Evolutionary conservation across 2,329 filamentous ascomycete genomes (phyloP).

Genomic region (Fusarium zealandicum): DNA sequence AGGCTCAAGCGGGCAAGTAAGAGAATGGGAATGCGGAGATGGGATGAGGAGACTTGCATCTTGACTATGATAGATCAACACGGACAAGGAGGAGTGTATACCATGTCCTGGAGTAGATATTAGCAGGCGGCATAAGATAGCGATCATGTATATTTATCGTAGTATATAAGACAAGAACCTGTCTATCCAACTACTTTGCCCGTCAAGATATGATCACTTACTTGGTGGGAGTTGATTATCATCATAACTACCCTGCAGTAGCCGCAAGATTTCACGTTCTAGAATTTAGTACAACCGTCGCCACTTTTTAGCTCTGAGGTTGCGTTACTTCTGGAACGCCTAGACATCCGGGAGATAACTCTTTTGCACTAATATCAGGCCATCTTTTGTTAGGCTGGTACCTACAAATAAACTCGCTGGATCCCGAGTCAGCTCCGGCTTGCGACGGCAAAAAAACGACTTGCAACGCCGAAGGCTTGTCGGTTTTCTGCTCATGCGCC

Average conservation of each 20-base stretch:
- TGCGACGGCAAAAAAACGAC: slow-evolving; percentile 39
- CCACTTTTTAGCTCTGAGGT: slow-evolving; percentile 27
- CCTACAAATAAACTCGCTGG: not conserved
- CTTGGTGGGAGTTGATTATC: not conserved
- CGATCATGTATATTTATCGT: slow-evolving; percentile 14
- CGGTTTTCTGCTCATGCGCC: not conserved
- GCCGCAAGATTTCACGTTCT: slow-evolving; percentile 2
- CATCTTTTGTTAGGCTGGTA: slow-evolving; percentile 24
- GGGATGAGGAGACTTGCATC: slow-evolving; percentile 1
- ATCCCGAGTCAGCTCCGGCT: slow-evolving; percentile 39
- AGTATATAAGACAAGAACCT: not conserved
- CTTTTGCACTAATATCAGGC: slow-evolving; percentile 1
- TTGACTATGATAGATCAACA: slow-evolving; percentile 20
- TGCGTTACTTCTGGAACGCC: slow-evolving; percentile 3
- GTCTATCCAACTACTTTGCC: not conserved
- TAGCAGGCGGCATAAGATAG: slow-evolving; percentile 17
- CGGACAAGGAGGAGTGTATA: slow-evolving; percentile 3
- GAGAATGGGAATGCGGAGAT: too few species aligned
- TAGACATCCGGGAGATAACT: slow-evolving; percentile 2
- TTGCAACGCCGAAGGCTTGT: slow-evolving; percentile 23
- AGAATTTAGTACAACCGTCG: slow-evolving; percentile 7
- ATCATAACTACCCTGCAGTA: slow-evolving; percentile 15
- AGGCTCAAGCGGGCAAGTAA: slow-evolving; percentile 1
- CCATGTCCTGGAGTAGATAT: slow-evolving; percentile 17
- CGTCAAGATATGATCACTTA: not conserved